Base-by-base conservation (phyloP, 2,329 filamentous ascomycete genomes). In the Knoxdaviesia capensis region DNA sequence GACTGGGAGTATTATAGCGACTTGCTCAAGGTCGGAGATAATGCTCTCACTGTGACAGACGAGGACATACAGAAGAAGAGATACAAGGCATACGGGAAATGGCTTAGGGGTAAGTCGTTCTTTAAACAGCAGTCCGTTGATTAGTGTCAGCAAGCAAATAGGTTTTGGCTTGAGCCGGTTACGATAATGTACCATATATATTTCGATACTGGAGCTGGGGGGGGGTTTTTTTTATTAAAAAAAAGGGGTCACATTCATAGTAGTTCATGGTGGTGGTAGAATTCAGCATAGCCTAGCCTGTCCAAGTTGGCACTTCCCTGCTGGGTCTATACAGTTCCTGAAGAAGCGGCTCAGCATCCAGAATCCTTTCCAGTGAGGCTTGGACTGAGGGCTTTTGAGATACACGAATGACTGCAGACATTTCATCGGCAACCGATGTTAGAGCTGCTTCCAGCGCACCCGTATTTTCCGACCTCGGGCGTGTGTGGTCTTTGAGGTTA, bases 21-120 rank as follows among this genome's bases (percentile, higher is more conserved):
- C 47, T 80, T 90, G 52, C 57, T 94, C 43, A 72, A 69, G 37
- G 73, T 90, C 8, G 74, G 72, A 5, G 81, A 90, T 46, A 84
- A 94, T 51, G 84, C 85, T 11, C 62, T 98, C 41, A 92, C 84
- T 3, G 88, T 96, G 9, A 78, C 77, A 1, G 79, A 87, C 38
- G 87, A 92, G 53, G 90, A 96, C 57, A 69, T 77, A 38, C 69
- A 71, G 36, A 96, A 93, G 70, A 94, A 96, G 68, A 69, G 90
- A 50, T 98, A 98, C 59, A 96, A 94, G 61, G 83, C 87, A 7
- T 98, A 98, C 60, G 66, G 79, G 52, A 92, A 94, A 60, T 98
- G 90, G 88, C 65, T 98, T 54, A 72, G 77, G 47, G 88, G 88
- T 11, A 96, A 94, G 64, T 94, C 85, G 52, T 70, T 96, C 52